Base-by-base conservation (phyloP, 2,329 filamentous ascomycete species). In the Graphilbum ipis-grandicollis region DNA sequence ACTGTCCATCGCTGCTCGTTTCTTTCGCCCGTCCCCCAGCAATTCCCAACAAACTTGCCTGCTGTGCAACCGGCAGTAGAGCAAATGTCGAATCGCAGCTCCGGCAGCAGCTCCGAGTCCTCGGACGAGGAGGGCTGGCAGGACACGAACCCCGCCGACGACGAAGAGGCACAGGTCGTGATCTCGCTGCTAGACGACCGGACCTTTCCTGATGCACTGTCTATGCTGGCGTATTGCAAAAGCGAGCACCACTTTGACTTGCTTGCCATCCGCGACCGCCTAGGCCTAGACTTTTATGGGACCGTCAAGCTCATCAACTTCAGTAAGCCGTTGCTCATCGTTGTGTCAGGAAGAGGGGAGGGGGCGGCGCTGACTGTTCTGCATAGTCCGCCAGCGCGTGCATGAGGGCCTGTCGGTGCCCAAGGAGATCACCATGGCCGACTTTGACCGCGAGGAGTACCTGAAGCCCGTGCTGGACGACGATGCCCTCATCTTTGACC, bases 401-500 rank as follows among this genome's bases (percentile, higher is more conserved):
- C 58, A 60, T 37, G 58, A 65, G 28, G 58, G 60, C 31, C 47
- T 53, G 25, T 31, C 57, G 7, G 51, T 72, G 3, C 71, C 72
- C 1, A 63, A 68, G 40, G 57, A 77, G 31, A 74, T 82, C 40
- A 64, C 71, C 3, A 60, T 61, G 26, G 59, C 63, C 2, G 63
- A 74, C 19, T 75, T 94, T 43, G 66, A 74, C n/a, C 72, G 84
- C 42, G 88, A 96, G 44, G 66, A 69, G 44, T 92, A 76, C 50
- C 64, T 98, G 40, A 79, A 80, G 51, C 90, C 90, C 0, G 76
- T 85, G 4, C 59, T 98, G 8, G 78, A 90, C 40, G 84, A 94
- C 46, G 90, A 98, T 53, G 81, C 86, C 4, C 62, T 96, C 37
- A 71, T 98, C 23, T 85, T 92, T 52, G 81, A 72, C 39, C 64